Conservation (phyloP, 176 grass and related monocot species). For the Cenchrus purpureus region DNA sequence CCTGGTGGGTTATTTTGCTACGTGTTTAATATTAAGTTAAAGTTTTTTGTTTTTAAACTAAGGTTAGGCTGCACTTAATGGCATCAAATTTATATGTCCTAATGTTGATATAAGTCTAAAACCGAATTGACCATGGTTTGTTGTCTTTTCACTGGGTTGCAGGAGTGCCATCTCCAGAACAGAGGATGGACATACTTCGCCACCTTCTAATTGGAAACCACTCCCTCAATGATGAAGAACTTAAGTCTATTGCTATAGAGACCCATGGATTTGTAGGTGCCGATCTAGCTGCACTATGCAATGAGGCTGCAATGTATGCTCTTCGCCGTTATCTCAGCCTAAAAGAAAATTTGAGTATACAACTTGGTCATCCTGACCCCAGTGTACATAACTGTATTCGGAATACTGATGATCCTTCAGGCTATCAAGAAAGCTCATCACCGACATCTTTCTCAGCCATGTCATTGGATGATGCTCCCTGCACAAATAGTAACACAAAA, state of each 20-base stretch:
- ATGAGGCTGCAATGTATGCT: slow-evolving; percentile 75
- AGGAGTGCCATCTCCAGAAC: slow-evolving; percentile 85
- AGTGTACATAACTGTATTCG: slow-evolving; percentile 4
- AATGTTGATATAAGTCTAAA: neutral
- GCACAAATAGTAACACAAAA: slow-evolving; percentile 27
- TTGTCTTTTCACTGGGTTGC: slow-evolving; percentile 43
- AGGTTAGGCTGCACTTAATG: slow-evolving; percentile 12
- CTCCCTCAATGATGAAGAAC: slow-evolving; percentile 53
- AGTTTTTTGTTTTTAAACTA: neutral
- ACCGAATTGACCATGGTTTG: neutral
- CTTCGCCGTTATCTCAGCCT: slow-evolving; percentile 66
- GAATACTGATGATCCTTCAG: slow-evolving; percentile 32
- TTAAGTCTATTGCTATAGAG: slow-evolving; percentile 57
- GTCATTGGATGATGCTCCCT: slow-evolving; percentile 39
- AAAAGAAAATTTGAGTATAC: slow-evolving; percentile 37
- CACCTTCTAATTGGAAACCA: slow-evolving; percentile 61
- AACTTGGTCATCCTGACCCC: slow-evolving; percentile 25
- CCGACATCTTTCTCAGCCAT: slow-evolving; percentile 66
- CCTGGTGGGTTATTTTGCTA: neutral
- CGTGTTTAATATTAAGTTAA: neutral
- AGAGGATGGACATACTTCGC: slow-evolving; percentile 82
- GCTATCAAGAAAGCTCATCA: slow-evolving; percentile 48
- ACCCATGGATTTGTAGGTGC: slow-evolving; percentile 98
- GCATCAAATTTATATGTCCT: slow-evolving; percentile 15
- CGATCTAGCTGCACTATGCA: slow-evolving; percentile 92